Base-by-base conservation (phyloP, 345 rosid genomes). In the Eucalyptus curtisii region DNA sequence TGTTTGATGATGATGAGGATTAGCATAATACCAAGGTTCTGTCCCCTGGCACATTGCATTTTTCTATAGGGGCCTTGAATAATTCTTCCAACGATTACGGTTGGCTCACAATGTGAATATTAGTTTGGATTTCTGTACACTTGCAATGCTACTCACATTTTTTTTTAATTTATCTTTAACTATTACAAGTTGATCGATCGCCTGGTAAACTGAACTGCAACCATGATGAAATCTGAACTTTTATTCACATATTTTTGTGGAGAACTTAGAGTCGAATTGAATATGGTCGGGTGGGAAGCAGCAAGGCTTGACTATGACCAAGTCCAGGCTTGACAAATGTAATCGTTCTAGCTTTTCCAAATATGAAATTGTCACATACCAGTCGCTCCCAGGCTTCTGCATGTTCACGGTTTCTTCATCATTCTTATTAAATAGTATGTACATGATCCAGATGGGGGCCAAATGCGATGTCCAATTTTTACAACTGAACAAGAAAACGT, bases 1-100 rank as follows among this genome's bases (percentile, higher is more conserved):
- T 95, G 49, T 86, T 95, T 86, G 95, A 94, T 53, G 97, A 94
- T 53, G 97, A 96, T 89, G 98, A 97, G 85, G 93, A 89, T 91
- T 89, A 85, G 86, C 76, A 71, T 37, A 87, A 87, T 49, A 37
- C 42, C 47, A 40, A 76, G 47, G 82, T 76, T 76, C 42, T 20
- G 81, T 71, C 20, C 4, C 45, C 45, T 10, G 14, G 81, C 33
- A 37, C 44, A 17, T 37, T 11, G 44, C 47, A 37, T 19, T 37
- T 71, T 71, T 37, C 44, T 71, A 37, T 19, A 31, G 10, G 11
- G 81, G 44, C 81, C 20, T 71, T 33, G 25, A 68, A 76, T 19
- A 76, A 76, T 76, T 76, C 14, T 76, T 37, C 82, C 45, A 37
- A 20, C 20, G 82, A 44, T 76, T 76, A 76, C 27, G 27, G 82